phyloP scores from a whole-genome alignment of 2,329 filamentous ascomycete species.

The Cercospora zeae-maydis region DNA sequence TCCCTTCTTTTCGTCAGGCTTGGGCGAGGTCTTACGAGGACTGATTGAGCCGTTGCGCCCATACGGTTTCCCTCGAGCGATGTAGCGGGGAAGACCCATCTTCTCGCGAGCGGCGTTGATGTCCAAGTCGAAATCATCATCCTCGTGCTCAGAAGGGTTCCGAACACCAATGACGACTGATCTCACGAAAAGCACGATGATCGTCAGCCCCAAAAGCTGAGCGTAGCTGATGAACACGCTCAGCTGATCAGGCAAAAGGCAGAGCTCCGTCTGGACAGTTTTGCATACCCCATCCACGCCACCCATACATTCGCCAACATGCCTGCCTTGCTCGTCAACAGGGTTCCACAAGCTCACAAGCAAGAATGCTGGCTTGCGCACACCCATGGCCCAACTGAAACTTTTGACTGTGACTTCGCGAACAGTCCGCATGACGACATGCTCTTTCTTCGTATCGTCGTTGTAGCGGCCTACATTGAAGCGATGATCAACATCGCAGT shows the following conservation, averaged over 20 bases:
- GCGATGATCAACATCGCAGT: slow-evolving; percentile 83
- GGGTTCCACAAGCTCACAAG: slow-evolving; percentile 92
- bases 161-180: slow-evolving; percentile 40
- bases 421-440: slow-evolving; percentile 49
- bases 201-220: slow-evolving; percentile 55
- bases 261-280: slow-evolving; percentile 85
- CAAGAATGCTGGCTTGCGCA: slow-evolving; percentile 79
- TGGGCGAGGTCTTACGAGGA: slow-evolving; percentile 19
- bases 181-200: slow-evolving; percentile 47
- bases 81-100: slow-evolving; percentile 9
- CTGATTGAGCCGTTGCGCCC: slow-evolving; percentile 27
- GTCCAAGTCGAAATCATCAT: slow-evolving; percentile 14
- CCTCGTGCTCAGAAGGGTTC: slow-evolving; percentile 9
- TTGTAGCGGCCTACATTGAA: slow-evolving; percentile 30
- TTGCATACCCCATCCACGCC: slow-evolving; percentile 28
- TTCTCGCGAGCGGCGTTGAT: slow-evolving; percentile 11
- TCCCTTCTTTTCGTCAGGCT: slow-evolving; percentile 24
- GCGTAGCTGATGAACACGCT: slow-evolving; percentile 78
- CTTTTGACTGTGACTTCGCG: slow-evolving; percentile 92
- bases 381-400: slow-evolving; percentile 94
- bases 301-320: slow-evolving; percentile 22
- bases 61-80: slow-evolving; percentile 15
- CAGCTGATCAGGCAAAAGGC: slow-evolving; percentile 83
- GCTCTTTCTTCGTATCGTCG: slow-evolving; percentile 42
- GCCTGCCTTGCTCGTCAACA: slow-evolving; percentile 54